phyloP scores from a whole-genome alignment of 2,329 filamentous ascomycete species.

The Neospermospora avenae region DNA sequence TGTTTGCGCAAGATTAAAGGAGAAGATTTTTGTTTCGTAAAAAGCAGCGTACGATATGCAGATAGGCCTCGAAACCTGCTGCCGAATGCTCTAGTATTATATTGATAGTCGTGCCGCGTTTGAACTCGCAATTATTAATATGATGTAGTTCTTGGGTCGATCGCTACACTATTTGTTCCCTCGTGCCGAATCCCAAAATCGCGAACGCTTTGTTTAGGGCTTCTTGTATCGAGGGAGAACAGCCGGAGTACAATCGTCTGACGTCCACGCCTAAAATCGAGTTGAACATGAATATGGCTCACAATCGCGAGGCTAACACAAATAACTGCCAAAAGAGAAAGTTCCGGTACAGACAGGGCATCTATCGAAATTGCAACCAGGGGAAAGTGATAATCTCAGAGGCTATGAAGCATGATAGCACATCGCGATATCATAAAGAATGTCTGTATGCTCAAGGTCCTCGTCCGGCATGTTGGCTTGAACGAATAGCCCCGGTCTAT shows the following conservation, averaged over 20 bases:
- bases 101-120: neutral
- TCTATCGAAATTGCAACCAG: neutral
- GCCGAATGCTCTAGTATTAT: neutral
- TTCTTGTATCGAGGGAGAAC: neutral
- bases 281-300: neutral
- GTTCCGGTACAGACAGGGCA: neutral
- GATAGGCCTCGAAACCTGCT: neutral
- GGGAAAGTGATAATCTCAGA: neutral
- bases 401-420: neutral
- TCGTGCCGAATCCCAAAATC: neutral
- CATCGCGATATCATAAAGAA: neutral
- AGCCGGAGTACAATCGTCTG: neutral
- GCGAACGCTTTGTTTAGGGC: neutral
- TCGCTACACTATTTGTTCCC: neutral
- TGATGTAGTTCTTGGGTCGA: neutral
- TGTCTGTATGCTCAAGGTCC: neutral
- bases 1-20: neutral
- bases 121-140: neutral
- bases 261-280: conserved; percentile 1
- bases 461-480: neutral
- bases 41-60: neutral
- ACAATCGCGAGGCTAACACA: neutral
- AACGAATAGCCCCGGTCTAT: neutral
- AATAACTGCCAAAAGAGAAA: neutral
- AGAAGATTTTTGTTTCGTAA: neutral